Evolutionary conservation across 2,329 filamentous ascomycete species (phyloP), one percentile per base, ranked within the genome.

Genomic region (Hysterium pulicare): DNA sequence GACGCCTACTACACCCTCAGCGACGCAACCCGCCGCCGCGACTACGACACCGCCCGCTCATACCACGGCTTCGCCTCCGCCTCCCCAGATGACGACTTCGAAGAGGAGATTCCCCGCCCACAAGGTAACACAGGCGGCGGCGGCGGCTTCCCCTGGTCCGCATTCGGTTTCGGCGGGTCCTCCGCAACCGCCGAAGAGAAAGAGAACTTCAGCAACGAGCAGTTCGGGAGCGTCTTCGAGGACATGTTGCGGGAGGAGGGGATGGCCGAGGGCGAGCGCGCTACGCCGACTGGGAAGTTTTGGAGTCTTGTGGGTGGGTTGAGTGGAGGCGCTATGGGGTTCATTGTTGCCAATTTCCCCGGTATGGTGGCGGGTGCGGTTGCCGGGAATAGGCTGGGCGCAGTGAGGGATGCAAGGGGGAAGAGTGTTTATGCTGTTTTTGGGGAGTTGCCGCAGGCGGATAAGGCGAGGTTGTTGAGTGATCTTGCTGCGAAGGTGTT

Each of bases 351-450:
- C 21, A 97, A 97, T 63, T 81, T 96, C 37, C 87, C 91, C 0
- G 93, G 93, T 0, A 78, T 91, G 58, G 68, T 97, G 28, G 91
- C 91, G 0, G 93, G 93, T 2, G 89, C 88, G 2, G 90, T 96
- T 2, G 91, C 90, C 0, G 93, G 93, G 9, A 97, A 96, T 69
- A 73, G 90, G 39, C 70, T 97, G n/a, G 93, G 93, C 1, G 87
- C 88, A 5, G 81, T 98, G 16, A 77, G 93, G 43, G 93, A 98
- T 70, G 82, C 86, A 23, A 90, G 83, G 69, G 90, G 90, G 17
- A 97, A 96, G 82, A 95, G 88, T 61, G 93, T 98, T 5, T 97
- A 94, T 68, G 76, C 83, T 21, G 93, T 96, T 13, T 97, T 91
- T 65, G 82, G 88, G 74, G 87, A 95, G 56, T 73, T 98, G 59